phyloP scores from a whole-genome alignment of 2,329 filamentous ascomycete genomes.

The Phialocephala subalpina region DNA sequence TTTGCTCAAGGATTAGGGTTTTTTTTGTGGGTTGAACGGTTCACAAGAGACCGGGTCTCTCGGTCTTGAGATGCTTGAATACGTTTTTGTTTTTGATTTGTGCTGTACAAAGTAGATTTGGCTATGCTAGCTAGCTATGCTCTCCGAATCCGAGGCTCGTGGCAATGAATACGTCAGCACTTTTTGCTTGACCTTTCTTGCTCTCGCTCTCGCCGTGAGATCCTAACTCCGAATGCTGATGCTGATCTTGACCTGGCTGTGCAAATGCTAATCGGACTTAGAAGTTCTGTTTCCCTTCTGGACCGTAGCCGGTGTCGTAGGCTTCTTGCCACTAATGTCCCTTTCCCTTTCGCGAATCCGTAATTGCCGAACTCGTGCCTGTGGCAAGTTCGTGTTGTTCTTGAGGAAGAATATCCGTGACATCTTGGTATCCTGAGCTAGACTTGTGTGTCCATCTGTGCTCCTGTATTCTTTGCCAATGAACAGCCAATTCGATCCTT shows the following conservation, averaged over 20 bases:
- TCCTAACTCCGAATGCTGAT: background rate
- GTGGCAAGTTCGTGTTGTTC: background rate
- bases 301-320: background rate
- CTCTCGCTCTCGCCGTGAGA: background rate
- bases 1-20: background rate
- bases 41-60: too few relatives aligned
- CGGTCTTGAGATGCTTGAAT: too few relatives aligned
- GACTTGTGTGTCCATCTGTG: background rate
- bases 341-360: background rate
- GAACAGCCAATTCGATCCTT: background rate
- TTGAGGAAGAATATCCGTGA: background rate
- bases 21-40: background rate
- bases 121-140: background rate
- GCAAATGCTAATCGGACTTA: background rate
- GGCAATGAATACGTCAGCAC: background rate
- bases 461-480: too few relatives aligned
- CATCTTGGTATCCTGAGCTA: background rate
- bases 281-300: background rate
- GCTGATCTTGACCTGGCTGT: background rate
- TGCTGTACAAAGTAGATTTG: background rate
- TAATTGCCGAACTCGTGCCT: background rate
- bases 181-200: background rate
- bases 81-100: background rate
- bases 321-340: background rate
- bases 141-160: too few relatives aligned